Percentiles rank a stretch among this genome's conserved stretches.
These are phyloP conservation scores for Aspergillus awamori DNA, from an alignment of 2,329 filamentous ascomycete species.

Conservation along the genomic window DNA sequence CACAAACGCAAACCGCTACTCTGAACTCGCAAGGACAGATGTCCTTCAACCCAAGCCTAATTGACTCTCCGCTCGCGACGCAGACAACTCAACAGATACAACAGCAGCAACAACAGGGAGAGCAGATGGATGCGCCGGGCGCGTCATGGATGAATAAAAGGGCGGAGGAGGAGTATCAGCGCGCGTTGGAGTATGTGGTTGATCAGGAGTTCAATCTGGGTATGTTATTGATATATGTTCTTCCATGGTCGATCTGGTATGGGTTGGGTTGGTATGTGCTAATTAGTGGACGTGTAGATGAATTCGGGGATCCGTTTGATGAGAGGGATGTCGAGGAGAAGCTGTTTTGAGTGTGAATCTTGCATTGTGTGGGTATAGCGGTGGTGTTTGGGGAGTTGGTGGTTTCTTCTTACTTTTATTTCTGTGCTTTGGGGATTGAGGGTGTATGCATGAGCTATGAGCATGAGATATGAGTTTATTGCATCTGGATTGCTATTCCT, in stretches of 20 bases:
- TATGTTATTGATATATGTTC: conserved; percentile 32
- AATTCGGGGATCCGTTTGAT: conserved; percentile 52
- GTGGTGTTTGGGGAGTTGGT: conserved; percentile 10
- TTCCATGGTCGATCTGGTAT: neutral
- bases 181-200: conserved; percentile 53
- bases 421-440: neutral
- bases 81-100: conserved; percentile 9
- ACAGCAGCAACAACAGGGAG: conserved; percentile 13
- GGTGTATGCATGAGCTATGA: neutral
- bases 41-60: neutral
- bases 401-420: conserved; percentile 6
- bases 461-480: neutral
- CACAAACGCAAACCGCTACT: conserved; percentile 40
- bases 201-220: conserved; percentile 56
- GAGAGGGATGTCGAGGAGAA: conserved; percentile 42
- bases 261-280: neutral
- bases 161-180: conserved; percentile 58
- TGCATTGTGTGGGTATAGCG: neutral
- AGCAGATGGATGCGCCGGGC: conserved; percentile 43
- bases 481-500: neutral
- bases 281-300: conserved; percentile 31
- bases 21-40: neutral
- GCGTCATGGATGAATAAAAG: conserved; percentile 60
- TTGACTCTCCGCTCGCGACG: neutral
- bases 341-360: conserved; percentile 13